phyloP scores from a whole-genome alignment of 2,329 filamentous ascomycete species.

The Magnaporthales sp. region DNA sequence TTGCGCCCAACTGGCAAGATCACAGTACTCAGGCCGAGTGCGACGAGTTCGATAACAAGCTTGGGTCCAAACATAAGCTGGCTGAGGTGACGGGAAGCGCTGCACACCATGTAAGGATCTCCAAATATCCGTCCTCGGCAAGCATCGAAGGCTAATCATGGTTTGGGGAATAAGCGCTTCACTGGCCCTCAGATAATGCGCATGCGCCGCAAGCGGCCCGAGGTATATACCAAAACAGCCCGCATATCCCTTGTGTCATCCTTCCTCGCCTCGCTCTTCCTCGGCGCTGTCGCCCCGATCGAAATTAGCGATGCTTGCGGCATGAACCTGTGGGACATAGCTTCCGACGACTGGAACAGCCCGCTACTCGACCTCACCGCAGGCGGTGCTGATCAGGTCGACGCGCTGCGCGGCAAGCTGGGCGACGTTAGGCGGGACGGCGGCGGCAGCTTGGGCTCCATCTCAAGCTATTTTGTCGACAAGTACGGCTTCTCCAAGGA shows the following conservation, averaged over 20 bases:
- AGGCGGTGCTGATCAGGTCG: conserved; percentile 46
- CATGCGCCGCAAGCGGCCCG: conserved; percentile 70
- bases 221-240: conserved; percentile 70
- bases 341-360: conserved; percentile 63
- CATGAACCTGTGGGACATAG: conserved; percentile 94
- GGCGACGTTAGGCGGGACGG: conserved; percentile 75
- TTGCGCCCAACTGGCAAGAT: conserved; percentile 96
- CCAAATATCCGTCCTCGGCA: neutral
- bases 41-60: conserved; percentile 69
- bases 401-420: conserved; percentile 66
- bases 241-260: conserved; percentile 93
- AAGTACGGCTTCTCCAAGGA: conserved; percentile 69
- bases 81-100: conserved; percentile 81
- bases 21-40: conserved; percentile 89
- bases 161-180: conserved; percentile 57
- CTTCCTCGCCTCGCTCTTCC: conserved; percentile 83
- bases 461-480: conserved; percentile 70
- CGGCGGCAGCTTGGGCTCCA: conserved; percentile 64
- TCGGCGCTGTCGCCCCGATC: conserved; percentile 77
- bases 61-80: conserved; percentile 59
- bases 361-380: conserved; percentile 67
- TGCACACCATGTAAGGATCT: conserved; percentile 72
- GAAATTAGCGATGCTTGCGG: conserved; percentile 93
- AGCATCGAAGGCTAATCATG: conserved; percentile 8
- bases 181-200: conserved; percentile 95